Percentiles rank a stretch among this genome's conserved stretches.
phyloP scores from a whole-genome alignment of 2,329 filamentous ascomycete genomes.

The Cadophora gregata region DNA sequence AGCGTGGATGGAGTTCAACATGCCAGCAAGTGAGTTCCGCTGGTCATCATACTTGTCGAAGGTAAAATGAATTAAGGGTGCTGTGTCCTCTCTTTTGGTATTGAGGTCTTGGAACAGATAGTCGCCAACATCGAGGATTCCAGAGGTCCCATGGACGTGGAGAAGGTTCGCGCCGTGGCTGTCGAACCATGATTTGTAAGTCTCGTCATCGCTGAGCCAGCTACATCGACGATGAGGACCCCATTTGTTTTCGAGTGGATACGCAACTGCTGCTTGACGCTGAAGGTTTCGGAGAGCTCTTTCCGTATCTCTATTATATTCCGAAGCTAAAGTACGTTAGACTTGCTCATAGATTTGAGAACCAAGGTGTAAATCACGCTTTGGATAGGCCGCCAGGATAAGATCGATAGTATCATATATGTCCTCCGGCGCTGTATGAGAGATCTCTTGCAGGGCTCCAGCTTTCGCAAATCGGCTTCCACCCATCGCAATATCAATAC shows the following conservation, averaged over 20 bases:
- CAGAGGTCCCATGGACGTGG: background rate
- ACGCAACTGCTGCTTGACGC: background rate
- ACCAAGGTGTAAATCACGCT: background rate
- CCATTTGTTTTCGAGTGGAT: background rate
- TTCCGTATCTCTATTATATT: background rate
- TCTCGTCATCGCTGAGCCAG: constrained; percentile 11
- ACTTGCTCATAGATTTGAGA: background rate
- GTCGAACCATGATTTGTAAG: constrained; percentile 1
- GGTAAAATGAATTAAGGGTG: background rate
- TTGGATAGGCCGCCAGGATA: constrained; percentile 3
- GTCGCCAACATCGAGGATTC: background rate
- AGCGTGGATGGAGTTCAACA: constrained; percentile 11
- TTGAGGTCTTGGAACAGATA: constrained; percentile 2
- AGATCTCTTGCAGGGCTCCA: background rate
- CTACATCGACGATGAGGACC: background rate
- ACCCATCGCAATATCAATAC: background rate
- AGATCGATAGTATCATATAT: background rate
- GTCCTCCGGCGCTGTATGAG: background rate
- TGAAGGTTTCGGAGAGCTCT: constrained; percentile 8
- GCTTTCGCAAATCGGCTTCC: background rate
- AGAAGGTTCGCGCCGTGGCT: background rate
- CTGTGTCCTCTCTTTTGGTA: background rate
- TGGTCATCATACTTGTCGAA: constrained; percentile 15
- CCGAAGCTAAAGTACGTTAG: background rate
- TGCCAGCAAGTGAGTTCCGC: background rate